A percentile compares a stretch with the other conserved stretches of the same genome.
Evolutionary conservation across 1,139 yeast species (phyloP).

Genomic region (Candida sp.): DNA sequence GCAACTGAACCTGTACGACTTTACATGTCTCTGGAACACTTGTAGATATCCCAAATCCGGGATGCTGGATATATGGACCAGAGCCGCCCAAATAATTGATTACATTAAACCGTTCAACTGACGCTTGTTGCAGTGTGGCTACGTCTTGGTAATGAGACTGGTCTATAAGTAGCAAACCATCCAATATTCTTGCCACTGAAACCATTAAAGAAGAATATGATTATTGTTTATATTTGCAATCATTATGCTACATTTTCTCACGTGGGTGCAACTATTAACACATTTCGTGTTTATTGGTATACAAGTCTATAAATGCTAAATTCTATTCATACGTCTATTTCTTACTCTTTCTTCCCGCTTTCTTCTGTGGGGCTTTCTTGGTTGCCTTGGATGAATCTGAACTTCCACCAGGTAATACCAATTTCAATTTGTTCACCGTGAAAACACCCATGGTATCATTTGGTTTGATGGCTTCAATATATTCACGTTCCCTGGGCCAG

Average conservation of each 20-base stretch:
- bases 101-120: constrained; percentile 32
- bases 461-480: constrained; percentile 56
- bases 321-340: not conserved
- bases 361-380: constrained; percentile 1
- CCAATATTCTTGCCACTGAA: constrained; percentile 24
- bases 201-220: constrained; percentile 18
- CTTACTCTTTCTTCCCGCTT: constrained; percentile 1
- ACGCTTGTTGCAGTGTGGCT: constrained; percentile 31
- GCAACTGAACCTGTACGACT: constrained; percentile 57
- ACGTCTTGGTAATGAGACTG: constrained; percentile 22
- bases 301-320: not conserved
- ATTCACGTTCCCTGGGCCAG: constrained; percentile 70
- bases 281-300: not conserved
- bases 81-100: constrained; percentile 38
- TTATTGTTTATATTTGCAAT: not conserved
- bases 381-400: constrained; percentile 1
- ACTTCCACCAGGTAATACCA: constrained; percentile 30
- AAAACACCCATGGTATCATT: constrained; percentile 37
- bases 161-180: constrained; percentile 25
- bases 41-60: constrained; percentile 40
- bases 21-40: constrained; percentile 45
- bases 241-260: too few species aligned
- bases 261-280: too few species aligned
- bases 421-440: constrained; percentile 38
- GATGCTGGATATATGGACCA: constrained; percentile 39